A percentile compares a stretch with the other conserved stretches of the same genome.
Evolutionary conservation across 108 stramenopile genomes (phyloP).

Genomic region (Nitzschia sp.): DNA sequence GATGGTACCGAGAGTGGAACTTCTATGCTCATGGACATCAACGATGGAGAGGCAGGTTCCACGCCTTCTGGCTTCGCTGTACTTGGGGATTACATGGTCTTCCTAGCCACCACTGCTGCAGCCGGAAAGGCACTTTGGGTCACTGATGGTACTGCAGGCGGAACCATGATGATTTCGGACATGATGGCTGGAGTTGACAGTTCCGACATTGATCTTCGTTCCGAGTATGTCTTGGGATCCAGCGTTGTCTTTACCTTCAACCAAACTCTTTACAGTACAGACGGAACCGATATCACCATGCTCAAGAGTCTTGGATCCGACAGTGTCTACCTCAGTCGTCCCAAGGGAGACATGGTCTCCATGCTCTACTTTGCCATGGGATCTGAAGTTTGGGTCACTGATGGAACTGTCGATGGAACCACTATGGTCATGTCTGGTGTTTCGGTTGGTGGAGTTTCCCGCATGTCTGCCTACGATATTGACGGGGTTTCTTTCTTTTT

Average conservation of each 20-base stretch:
- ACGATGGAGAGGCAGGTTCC: not conserved
- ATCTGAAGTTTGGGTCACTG: conserved; percentile 16
- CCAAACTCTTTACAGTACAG: conserved; percentile 7
- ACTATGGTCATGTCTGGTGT: not conserved
- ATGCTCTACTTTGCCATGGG: conserved; percentile 13
- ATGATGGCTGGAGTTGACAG: not conserved
- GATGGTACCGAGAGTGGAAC: conserved; percentile 18
- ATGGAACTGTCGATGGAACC: conserved; percentile 9
- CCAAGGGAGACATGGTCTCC: not conserved
- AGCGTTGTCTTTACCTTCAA: not conserved
- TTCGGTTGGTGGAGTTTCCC: conserved; percentile 7
- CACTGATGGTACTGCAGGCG: conserved; percentile 8
- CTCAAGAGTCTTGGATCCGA: not conserved
- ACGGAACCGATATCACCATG: conserved; percentile 3
- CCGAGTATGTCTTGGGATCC: conserved; percentile 1
- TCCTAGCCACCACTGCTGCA: conserved; percentile 2
- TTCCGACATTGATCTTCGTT: not conserved
- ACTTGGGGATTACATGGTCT: conserved; percentile 1
- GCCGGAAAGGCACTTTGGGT: conserved; percentile 10
- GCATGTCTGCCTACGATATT: conserved; percentile 3
- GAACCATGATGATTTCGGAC: conserved; percentile 14
- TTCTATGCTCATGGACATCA: conserved; percentile 9
- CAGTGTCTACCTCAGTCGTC: not conserved
- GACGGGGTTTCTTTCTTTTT: conserved; percentile 4
- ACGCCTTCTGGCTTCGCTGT: conserved; percentile 6